A percentile compares a stretch with the other conserved stretches of the same genome.
These are phyloP conservation scores for Planoprotostelium fungivorum DNA, from an alignment of 78 protist species.

Conservation along the genomic window DNA sequence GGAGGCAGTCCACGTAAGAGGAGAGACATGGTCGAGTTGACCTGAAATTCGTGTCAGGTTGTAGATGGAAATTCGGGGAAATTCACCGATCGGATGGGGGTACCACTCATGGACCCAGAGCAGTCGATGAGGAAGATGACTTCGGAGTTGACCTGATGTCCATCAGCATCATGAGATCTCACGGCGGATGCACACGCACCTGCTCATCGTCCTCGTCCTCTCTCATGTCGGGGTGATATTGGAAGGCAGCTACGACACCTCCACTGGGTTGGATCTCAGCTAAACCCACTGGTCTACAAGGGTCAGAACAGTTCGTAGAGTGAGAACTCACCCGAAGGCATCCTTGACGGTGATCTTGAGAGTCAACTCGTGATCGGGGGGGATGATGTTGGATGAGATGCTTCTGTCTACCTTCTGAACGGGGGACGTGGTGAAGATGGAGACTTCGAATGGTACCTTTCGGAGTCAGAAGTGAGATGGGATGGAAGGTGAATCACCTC, in stretches of 20 bases:
- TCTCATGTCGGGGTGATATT: background rate
- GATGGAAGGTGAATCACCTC: background rate
- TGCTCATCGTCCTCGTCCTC: background rate
- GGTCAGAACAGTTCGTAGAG: background rate
- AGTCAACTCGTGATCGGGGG: background rate
- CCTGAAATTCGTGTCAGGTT: background rate
- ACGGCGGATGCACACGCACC: background rate
- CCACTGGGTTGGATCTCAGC: background rate
- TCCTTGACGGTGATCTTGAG: background rate
- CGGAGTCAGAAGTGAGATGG: background rate
- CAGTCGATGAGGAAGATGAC: constrained; percentile 43
- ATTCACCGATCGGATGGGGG: constrained; percentile 8
- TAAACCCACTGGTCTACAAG: background rate
- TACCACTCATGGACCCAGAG: constrained; percentile 41
- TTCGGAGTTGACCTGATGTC: constrained; percentile 8
- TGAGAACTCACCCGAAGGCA: background rate
- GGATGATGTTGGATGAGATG: background rate
- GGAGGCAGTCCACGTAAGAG: constrained; percentile 31
- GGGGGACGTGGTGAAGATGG: background rate
- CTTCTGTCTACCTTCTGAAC: background rate
- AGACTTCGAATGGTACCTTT: background rate
- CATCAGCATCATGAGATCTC: background rate
- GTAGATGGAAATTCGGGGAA: background rate
- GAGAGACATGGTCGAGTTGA: constrained; percentile 11
- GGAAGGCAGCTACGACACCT: background rate